Conservation (phyloP, 805 yeast genomes). For the Priceomyces melissophilus region DNA sequence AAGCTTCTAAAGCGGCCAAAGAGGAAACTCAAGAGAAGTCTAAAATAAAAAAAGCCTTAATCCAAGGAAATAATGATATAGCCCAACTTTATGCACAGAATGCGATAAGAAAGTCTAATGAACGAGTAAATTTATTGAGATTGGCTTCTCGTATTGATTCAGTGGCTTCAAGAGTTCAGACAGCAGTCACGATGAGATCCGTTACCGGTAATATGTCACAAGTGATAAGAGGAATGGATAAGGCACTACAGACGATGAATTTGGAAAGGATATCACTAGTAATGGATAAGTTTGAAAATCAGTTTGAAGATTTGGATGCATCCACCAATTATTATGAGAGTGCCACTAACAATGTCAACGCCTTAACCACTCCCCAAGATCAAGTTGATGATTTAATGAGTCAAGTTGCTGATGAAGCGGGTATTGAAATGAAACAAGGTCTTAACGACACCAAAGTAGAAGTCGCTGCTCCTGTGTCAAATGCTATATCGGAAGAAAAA, state of each 20-base stretch:
- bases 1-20: slow-evolving; percentile 85
- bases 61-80: slow-evolving; percentile 84
- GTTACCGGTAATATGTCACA: slow-evolving; percentile 92
- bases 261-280: slow-evolving; percentile 87
- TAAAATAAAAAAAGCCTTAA: slow-evolving; percentile 83
- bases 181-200: slow-evolving; percentile 96
- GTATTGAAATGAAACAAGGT: slow-evolving; percentile 85
- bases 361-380: slow-evolving; percentile 88
- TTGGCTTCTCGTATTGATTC: slow-evolving; percentile 91
- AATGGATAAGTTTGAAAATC: slow-evolving; percentile 96
- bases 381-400: slow-evolving; percentile 88
- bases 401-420: slow-evolving; percentile 96
- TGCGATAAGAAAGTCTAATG: slow-evolving; percentile 89
- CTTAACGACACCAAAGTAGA: slow-evolving; percentile 63
- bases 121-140: slow-evolving; percentile 73
- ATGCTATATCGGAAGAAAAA: slow-evolving; percentile 55
- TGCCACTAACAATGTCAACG: slow-evolving; percentile 85
- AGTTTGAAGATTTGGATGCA: slow-evolving; percentile 94
- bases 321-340: slow-evolving; percentile 89
- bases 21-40: slow-evolving; percentile 86
- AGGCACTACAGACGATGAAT: slow-evolving; percentile 93
- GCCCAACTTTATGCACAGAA: slow-evolving; percentile 94
- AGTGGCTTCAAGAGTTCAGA: slow-evolving; percentile 92
- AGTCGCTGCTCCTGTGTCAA: slow-evolving; percentile 36
- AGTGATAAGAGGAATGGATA: slow-evolving; percentile 94